Evolutionary conservation across 2,329 filamentous ascomycete species (phyloP), one percentile per base, ranked within the genome.

Genomic region (Teratosphaeria nubilosa): DNA sequence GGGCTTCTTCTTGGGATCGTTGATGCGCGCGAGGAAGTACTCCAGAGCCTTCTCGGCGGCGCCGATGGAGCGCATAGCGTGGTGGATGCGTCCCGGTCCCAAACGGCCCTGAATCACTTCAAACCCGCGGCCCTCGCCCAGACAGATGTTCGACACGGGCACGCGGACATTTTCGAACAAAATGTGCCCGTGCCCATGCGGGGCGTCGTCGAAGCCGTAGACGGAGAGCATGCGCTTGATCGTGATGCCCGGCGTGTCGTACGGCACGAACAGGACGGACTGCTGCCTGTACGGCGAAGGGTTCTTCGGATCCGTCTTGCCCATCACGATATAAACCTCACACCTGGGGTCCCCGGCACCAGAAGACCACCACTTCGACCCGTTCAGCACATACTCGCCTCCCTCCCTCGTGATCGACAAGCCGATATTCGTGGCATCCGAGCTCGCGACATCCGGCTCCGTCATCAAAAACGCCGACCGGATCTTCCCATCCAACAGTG

Each of bases 281-380:
- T 97, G 94, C 71, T 96, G 91, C 69, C 83, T 83, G 82, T 97
- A 96, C 24, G 85, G 78, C 72, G 91, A 86, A 63, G 80, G 76
- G 78, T 95, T 87, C 65, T 78, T 77, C 54, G 88, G 80, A 70
- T 95, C 88, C 13, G 84, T 87, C 81, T 97, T 96, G 76, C 90
- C 94, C 88, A 99, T 96, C 67, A 96, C 91, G 62, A 99, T 86
- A 78, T 96, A 97, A 72, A 99, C 80, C 74, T 88, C 82, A 80
- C 94, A 99, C 67, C 92, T 84, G 59, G 87, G 88, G 76, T 99
- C 94, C 59, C 94, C 94, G 20, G 91, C 91, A 64, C 94, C 94
- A 63, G 90, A 95, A 30, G 90, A 95, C 94, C 94, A 99, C 94
- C 94, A 99, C 90, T 99, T 99, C 84, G 85, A 82, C 58, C 94